phyloP scores from a whole-genome alignment of 2,329 filamentous ascomycete genomes.

The Neofusicoccum kwambonambiense region DNA sequence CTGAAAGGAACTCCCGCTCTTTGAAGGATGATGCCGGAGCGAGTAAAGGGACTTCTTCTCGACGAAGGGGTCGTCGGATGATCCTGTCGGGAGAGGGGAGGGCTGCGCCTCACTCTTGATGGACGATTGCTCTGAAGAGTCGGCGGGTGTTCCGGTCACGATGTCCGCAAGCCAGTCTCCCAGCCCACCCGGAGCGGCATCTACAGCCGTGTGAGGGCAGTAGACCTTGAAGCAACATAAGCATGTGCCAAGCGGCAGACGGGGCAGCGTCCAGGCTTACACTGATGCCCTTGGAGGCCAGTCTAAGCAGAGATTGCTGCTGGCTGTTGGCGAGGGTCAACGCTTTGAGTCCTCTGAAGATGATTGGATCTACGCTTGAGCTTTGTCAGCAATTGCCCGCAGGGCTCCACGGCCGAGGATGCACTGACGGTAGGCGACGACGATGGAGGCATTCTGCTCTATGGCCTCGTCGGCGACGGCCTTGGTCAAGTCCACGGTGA shows the following conservation, averaged over 20 bases:
- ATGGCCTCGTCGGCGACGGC: slow-evolving; percentile 91
- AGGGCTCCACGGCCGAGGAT: not conserved
- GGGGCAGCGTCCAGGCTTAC: slow-evolving; percentile 34
- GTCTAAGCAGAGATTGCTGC: slow-evolving; percentile 77
- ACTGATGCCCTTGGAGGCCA: slow-evolving; percentile 84
- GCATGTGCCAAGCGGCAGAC: not conserved
- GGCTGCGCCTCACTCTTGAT: not conserved
- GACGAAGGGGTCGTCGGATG: slow-evolving; percentile 7
- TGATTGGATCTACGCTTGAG: slow-evolving; percentile 75
- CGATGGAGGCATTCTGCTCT: slow-evolving; percentile 67
- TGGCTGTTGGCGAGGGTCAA: slow-evolving; percentile 82
- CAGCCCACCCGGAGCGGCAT: slow-evolving; percentile 79
- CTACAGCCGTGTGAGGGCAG: slow-evolving; percentile 91
- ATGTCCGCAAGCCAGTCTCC: slow-evolving; percentile 94
- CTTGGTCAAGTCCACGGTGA: slow-evolving; percentile 88
- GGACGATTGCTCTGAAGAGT: slow-evolving; percentile 21
- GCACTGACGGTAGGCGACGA: slow-evolving; percentile 81
- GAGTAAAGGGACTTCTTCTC: slow-evolving; percentile 33
- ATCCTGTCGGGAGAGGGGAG: not conserved
- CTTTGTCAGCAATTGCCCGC: slow-evolving; percentile 24
- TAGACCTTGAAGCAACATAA: slow-evolving; percentile 59
- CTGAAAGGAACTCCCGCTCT: slow-evolving; percentile 25
- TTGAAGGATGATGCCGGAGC: slow-evolving; percentile 51
- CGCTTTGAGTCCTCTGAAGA: slow-evolving; percentile 89
- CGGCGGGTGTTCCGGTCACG: slow-evolving; percentile 59